These are phyloP conservation scores for Boletellus ananiceps DNA, from an alignment of 768 basidiomycete genomes.

Conservation along the genomic window DNA sequence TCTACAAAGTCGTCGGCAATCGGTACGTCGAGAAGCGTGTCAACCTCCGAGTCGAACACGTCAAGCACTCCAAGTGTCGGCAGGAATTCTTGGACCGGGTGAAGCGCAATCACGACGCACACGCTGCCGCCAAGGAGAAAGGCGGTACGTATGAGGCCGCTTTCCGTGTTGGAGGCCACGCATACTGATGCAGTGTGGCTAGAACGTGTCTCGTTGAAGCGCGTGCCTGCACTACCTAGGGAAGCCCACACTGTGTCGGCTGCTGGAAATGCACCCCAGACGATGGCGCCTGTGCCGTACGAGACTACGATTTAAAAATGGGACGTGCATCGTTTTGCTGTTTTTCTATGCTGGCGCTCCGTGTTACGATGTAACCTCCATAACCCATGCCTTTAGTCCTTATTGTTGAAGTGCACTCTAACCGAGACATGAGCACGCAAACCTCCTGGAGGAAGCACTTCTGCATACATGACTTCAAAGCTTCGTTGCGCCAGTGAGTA, in stretches of 20 bases:
- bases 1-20: conserved; percentile 98
- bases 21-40: conserved; percentile 99
- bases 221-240: conserved; percentile 79
- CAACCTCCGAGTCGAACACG: conserved; percentile 95
- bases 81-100: conserved; percentile 97
- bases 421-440: too few species aligned
- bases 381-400: not conserved
- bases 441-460: too few species aligned
- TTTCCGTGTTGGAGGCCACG: not conserved
- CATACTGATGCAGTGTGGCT: not conserved
- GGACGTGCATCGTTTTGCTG: conserved; percentile 12
- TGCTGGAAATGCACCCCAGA: conserved; percentile 79
- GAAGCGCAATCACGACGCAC: conserved; percentile 82
- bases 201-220: conserved; percentile 84
- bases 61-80: conserved; percentile 94
- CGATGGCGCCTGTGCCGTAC: conserved; percentile 89
- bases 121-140: conserved; percentile 82
- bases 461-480: too few species aligned
- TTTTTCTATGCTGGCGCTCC: conserved; percentile 16
- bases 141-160: conserved; percentile 53
- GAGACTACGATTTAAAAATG: conserved; percentile 88
- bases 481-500: too few species aligned
- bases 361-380: conserved; percentile 5
- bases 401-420: too few species aligned
- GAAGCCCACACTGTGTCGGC: conserved; percentile 71